Evolutionary conservation across 2,329 filamentous ascomycete genomes (phyloP).

Genomic region (Taxawa tesnikishii): DNA sequence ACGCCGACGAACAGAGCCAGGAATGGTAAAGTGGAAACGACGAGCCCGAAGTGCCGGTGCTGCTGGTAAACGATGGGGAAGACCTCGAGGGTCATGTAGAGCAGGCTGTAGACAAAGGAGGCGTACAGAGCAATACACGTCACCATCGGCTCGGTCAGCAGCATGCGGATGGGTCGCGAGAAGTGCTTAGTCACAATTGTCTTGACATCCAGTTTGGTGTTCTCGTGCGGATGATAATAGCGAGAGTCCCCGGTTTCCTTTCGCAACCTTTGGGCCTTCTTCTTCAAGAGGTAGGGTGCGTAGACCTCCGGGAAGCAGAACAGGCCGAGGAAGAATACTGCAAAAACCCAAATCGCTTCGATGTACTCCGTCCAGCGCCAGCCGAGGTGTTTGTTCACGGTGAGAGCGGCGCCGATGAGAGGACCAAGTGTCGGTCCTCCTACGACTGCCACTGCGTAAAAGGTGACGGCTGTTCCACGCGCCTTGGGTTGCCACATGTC

Average conservation of each 20-base stretch:
- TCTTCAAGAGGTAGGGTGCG: constrained; percentile 24
- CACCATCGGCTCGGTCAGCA: constrained; percentile 36
- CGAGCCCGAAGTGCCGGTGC: constrained; percentile 27
- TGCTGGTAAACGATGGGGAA: constrained; percentile 36
- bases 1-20: constrained; percentile 34
- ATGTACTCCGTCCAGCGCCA: constrained; percentile 36
- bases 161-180: constrained; percentile 29
- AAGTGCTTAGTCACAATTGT: constrained; percentile 32
- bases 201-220: constrained; percentile 26
- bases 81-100: constrained; percentile 35
- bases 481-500: constrained; percentile 28
- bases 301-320: constrained; percentile 28
- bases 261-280: constrained; percentile 24
- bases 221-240: constrained; percentile 34
- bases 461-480: constrained; percentile 26
- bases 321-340: constrained; percentile 14
- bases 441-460: constrained; percentile 28
- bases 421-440: constrained; percentile 30
- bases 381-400: constrained; percentile 21
- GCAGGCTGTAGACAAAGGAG: constrained; percentile 33
- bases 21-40: constrained; percentile 34
- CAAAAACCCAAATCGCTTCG: constrained; percentile 27
- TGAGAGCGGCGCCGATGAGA: constrained; percentile 27
- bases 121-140: constrained; percentile 32
- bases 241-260: constrained; percentile 24